A percentile compares a stretch with the other conserved stretches of the same genome.
These are phyloP conservation scores for Abelmoschus esculentus DNA, from an alignment of 345 rosid genomes.

Conservation along the genomic window DNA sequence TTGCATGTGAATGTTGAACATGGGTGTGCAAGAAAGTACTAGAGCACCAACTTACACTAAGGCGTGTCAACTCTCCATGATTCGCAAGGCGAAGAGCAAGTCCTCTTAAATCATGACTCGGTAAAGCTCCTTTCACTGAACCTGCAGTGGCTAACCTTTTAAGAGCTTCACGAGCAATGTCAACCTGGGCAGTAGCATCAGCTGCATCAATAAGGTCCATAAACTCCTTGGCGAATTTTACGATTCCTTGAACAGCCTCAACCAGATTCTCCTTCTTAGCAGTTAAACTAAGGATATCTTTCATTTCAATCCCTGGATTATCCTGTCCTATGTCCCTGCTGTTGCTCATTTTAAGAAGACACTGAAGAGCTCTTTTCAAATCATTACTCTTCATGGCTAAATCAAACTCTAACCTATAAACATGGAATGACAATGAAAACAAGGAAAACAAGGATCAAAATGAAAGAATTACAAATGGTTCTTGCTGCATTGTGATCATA, in stretches of 20 bases:
- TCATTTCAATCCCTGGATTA: constrained; percentile 58
- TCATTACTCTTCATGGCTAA: constrained; percentile 97
- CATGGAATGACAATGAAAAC: constrained; percentile 3
- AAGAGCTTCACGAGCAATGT: constrained; percentile 91
- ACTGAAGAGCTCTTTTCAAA: constrained; percentile 95
- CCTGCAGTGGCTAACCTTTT: constrained; percentile 96
- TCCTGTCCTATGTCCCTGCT: constrained; percentile 92
- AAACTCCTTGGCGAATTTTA: constrained; percentile 85
- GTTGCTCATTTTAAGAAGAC: constrained; percentile 94
- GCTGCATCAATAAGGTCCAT: constrained; percentile 97
- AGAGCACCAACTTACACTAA: constrained; percentile 48
- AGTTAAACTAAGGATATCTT: constrained; percentile 72
- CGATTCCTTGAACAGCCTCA: constrained; percentile 81
- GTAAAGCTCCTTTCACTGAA: constrained; percentile 91
- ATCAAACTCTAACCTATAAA: constrained; percentile 85
- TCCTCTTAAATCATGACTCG: constrained; percentile 76
- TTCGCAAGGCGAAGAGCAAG: constrained; percentile 37
- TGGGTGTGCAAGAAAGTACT: constrained; percentile 6
- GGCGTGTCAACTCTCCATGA: constrained; percentile 89
- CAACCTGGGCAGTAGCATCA: constrained; percentile 90
- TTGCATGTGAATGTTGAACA: too few species aligned
- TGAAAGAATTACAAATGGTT: background rate
- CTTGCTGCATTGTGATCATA: background rate
- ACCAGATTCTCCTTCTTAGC: constrained; percentile 42
- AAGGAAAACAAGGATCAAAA: background rate